Conservation (phyloP, 192 early-diverging fungal genomes). For the Coemansia sp. region DNA sequence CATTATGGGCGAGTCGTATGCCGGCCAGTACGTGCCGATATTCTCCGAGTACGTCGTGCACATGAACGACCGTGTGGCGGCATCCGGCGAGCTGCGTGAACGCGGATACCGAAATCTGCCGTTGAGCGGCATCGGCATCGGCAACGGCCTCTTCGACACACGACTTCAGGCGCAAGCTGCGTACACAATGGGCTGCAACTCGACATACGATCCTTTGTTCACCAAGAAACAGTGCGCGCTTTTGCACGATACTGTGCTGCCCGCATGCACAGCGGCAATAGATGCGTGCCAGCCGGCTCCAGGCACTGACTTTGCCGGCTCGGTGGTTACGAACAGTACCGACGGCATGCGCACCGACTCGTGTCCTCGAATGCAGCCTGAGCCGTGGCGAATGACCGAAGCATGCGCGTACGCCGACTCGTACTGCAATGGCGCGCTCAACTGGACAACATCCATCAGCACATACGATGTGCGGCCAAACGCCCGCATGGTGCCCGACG, state of each 20-base stretch:
- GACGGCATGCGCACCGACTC: conserved; percentile 18
- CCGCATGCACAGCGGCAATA: conserved; percentile 53
- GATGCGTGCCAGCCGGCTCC: conserved; percentile 35
- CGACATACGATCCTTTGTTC: conserved; percentile 40
- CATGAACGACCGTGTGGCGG: conserved; percentile 30
- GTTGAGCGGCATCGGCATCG: conserved; percentile 55
- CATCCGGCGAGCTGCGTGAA: conserved; percentile 13
- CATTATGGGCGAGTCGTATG: conserved; percentile 61
- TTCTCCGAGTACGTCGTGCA: conserved; percentile 45
- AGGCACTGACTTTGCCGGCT: conserved; percentile 23
- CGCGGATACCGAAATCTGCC: conserved; percentile 38
- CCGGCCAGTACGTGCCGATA: conserved; percentile 57
- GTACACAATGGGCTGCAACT: conserved; percentile 49
- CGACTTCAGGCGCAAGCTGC: conserved; percentile 31
- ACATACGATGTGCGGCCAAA: conserved; percentile 63
- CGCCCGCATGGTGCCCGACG: conserved; percentile 57
- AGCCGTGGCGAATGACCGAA: conserved; percentile 15
- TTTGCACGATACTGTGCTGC: conserved; percentile 47
- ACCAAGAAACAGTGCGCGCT: conserved; percentile 17
- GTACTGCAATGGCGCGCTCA: conserved; percentile 41
- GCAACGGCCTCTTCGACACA: conserved; percentile 57
- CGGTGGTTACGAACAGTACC: conserved; percentile 13
- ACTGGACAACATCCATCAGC: conserved; percentile 63
- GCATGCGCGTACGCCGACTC: conserved; percentile 33
- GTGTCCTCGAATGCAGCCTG: conserved; percentile 15